Percentiles rank a stretch among this genome's conserved stretches.
These are phyloP conservation scores for Hypoxylon sp. DNA, from an alignment of 2,329 filamentous ascomycete species.

Conservation along the genomic window DNA sequence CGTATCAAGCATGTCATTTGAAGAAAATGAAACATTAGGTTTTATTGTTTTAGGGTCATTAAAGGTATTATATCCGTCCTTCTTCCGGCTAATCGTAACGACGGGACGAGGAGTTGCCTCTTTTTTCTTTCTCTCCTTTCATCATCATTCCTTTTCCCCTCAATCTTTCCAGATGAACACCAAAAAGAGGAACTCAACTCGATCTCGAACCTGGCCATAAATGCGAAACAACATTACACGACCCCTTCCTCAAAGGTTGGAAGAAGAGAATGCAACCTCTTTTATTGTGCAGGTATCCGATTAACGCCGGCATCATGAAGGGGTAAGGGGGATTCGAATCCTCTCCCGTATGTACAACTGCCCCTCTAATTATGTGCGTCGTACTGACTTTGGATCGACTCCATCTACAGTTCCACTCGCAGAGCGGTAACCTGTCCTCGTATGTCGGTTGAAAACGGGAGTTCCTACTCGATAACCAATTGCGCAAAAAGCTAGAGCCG, in stretches of 20 bases:
- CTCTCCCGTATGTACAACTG: constrained; percentile 22
- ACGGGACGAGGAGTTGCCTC: constrained; percentile 27
- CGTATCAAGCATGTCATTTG: not conserved
- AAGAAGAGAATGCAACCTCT: too few species aligned
- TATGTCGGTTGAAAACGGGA: not conserved
- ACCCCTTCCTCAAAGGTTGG: too few species aligned
- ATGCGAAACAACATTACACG: too few species aligned
- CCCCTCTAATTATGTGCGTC: not conserved
- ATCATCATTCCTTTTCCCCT: not conserved
- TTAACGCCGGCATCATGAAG: too few species aligned
- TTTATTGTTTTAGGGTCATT: constrained; percentile 28
- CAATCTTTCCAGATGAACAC: not conserved
- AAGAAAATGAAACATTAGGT: constrained; percentile 19
- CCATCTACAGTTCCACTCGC: not conserved
- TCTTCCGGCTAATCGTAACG: constrained; percentile 10
- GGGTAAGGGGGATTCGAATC: too few species aligned
- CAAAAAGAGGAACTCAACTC: too few species aligned
- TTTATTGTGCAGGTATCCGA: too few species aligned
- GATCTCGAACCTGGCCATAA: too few species aligned
- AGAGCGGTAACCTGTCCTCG: not conserved
- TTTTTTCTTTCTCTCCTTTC: not conserved
- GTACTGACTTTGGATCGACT: constrained; percentile 12
- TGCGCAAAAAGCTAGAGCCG: not conserved
- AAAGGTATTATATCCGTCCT: constrained; percentile 8
- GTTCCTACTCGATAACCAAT: not conserved